Percentiles rank a stretch among this genome's conserved stretches.
Conservation (phyloP, 2,329 filamentous ascomycete species). For the Monosporascus sp. region DNA sequence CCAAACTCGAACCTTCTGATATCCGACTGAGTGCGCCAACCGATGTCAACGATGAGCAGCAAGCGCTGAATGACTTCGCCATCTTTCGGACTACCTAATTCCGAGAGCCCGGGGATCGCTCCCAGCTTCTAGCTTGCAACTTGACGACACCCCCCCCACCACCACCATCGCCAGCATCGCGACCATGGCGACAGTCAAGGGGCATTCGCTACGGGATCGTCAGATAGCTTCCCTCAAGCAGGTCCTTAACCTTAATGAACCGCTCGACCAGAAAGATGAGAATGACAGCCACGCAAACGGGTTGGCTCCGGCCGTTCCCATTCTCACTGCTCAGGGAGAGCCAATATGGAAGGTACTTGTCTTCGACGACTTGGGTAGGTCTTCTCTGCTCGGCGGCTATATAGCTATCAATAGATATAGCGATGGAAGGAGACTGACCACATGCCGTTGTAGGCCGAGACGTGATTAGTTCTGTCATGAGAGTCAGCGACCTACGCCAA, state of each 20-base stretch:
- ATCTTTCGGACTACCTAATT: neutral
- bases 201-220: constrained; percentile 25
- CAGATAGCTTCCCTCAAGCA: constrained; percentile 76
- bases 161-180: neutral
- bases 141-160: too few species aligned
- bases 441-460: constrained; percentile 54
- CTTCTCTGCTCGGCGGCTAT: neutral
- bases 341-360: constrained; percentile 98
- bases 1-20: neutral
- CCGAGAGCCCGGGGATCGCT: too few species aligned
- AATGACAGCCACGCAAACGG: constrained; percentile 62
- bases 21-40: neutral
- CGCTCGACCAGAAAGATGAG: constrained; percentile 51
- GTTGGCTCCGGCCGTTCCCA: constrained; percentile 65
- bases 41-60: neutral
- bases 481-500: constrained; percentile 85
- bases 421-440: neutral
- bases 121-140: too few species aligned
- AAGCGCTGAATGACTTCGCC: neutral
- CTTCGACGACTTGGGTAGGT: constrained; percentile 69
- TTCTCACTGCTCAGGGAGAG: constrained; percentile 80
- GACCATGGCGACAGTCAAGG: constrained; percentile 19
- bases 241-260: constrained; percentile 90
- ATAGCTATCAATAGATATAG: too few species aligned
- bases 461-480: constrained; percentile 92